Evolutionary conservation across 345 rosid species (phyloP).

Genomic region (Euphorbia pulcherrima): DNA sequence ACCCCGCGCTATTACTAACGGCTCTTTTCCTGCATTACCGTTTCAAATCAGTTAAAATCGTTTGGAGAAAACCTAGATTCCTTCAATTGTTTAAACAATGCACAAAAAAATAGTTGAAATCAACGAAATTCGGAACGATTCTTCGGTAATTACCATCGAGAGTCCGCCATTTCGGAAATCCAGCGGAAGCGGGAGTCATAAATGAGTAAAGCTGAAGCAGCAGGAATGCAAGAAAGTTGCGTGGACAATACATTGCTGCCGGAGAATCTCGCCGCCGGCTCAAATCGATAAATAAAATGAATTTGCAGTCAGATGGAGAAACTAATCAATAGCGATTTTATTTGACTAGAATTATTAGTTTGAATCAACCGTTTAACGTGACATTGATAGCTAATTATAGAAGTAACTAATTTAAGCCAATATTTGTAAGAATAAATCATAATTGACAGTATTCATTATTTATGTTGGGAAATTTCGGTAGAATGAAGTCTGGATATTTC

Average conservation of each 20-base stretch:
- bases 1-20: constrained; percentile 71
- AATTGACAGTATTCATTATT: no score
- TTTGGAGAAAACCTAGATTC: no score
- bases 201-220: neutral
- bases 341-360: neutral
- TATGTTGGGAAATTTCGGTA: no score
- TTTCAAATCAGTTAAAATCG: neutral
- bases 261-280: neutral
- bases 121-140: no score
- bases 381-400: neutral
- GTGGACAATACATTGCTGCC: neutral
- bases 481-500: no score
- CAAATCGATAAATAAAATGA: neutral
- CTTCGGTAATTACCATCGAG: neutral
- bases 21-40: constrained; percentile 52
- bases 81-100: no score
- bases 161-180: neutral
- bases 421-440: neutral
- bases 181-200: neutral
- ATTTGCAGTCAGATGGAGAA: neutral
- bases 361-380: neutral
- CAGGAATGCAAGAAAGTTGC: neutral
- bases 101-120: no score
- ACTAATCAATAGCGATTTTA: neutral
- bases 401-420: neutral